Base-by-base conservation (phyloP, 2,329 filamentous ascomycete genomes). In the Gyromitra esculenta region DNA sequence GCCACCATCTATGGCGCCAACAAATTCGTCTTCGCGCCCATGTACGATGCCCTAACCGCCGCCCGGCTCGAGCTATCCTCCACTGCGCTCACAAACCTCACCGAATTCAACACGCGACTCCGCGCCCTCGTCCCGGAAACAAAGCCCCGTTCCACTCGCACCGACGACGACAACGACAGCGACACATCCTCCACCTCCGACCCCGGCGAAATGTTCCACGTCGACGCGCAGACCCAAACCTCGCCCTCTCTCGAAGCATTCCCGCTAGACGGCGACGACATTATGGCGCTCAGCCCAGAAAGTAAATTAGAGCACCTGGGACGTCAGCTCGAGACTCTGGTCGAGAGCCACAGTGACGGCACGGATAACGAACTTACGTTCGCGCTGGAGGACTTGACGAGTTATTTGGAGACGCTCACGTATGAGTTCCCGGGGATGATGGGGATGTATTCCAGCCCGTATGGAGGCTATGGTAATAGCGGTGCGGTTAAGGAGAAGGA, bases 191-290 rank as follows among this genome's bases (percentile, higher is more conserved):
- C 18, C 5, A 25, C 21, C 48, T 13, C 59, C 66, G 87, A 88
- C 77, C 92, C 92, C 0, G 90, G 91, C 0, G 92, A 95, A 83
- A 88, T 94, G 77, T 96, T 93, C 84, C 92, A 94, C 83, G 89
- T 92, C 59, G 92, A 96, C 81, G 88, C 93, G 76, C 92, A 91
- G 78, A 92, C 92, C 0, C 92, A 96, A 83, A 96, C 92, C 0
- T 90, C 89, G 0, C 86, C 86, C 0, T 84, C 84, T 0, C 82
- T 86, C 1, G 75, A 72, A 13, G 86, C 86, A 2, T 84, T 85
- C 5, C 80, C 83, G 31, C 84, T 82, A 2, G 80, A 82, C 43
- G 76, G 79, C 1, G 79, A 82, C 4, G 81, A 79, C 2, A 37
- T 63, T 5, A 56, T 64, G 11, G 43, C 65, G 15, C 67, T 80